phyloP scores from a whole-genome alignment of 78 protist species.

The Dictyostelium brefeldianum region DNA sequence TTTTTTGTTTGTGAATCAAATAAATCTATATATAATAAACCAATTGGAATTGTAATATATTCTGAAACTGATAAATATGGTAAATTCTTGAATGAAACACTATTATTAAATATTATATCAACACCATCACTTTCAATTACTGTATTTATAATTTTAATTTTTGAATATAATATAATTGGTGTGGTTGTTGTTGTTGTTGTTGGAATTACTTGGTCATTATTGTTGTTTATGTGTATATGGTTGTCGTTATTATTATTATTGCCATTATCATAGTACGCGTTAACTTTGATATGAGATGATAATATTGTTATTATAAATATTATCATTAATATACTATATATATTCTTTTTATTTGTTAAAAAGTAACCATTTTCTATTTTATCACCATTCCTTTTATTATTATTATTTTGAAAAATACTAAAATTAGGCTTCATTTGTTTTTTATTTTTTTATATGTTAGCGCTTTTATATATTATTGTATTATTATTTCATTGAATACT shows the following conservation, averaged over 20 bases:
- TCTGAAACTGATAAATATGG: constrained; percentile 45
- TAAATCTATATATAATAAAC: not conserved
- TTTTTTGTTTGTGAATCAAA: not conserved
- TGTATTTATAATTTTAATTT: constrained; percentile 44
- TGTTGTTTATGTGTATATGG: not conserved
- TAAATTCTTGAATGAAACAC: not conserved
- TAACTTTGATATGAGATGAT: constrained; percentile 11
- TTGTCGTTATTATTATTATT: constrained; percentile 9
- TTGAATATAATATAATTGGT: not conserved
- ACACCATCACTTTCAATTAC: constrained; percentile 21
- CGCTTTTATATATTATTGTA: too few relatives aligned
- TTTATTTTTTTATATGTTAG: too few relatives aligned
- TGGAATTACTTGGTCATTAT: not conserved
- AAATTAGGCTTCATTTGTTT: too few relatives aligned
- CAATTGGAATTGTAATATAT: constrained; percentile 55
- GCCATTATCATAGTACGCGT: not conserved
- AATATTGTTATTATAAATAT: not conserved
- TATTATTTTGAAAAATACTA: not conserved
- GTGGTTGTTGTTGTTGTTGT: not conserved
- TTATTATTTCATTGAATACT: too few relatives aligned
- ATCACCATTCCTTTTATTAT: not conserved
- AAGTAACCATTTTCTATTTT: not conserved
- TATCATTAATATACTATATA: not conserved
- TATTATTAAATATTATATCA: constrained; percentile 43
- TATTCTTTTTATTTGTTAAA: not conserved